These are phyloP conservation scores for Trypanosoma lewisi DNA, from an alignment of 208 protist species.

Conservation along the genomic window DNA sequence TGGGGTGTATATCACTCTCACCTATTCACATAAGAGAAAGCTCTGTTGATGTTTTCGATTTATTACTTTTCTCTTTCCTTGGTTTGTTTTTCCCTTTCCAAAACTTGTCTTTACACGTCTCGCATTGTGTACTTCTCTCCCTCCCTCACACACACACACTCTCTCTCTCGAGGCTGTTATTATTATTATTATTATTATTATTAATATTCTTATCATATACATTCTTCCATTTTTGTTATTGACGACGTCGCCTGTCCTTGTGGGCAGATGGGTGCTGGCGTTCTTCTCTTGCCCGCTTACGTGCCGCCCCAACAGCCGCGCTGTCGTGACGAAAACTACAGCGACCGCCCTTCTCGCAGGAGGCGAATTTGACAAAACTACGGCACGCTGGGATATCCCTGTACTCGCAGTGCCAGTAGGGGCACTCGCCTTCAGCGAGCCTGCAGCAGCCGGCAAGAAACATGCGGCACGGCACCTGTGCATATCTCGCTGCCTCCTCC, in stretches of 20 bases:
- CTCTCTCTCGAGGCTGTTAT: too few species aligned
- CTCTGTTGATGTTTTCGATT: too few species aligned
- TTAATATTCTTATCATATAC: neutral
- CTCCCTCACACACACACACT: too few species aligned
- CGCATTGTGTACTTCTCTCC: too few species aligned
- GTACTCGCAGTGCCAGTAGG: constrained; percentile 74
- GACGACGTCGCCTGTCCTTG: neutral
- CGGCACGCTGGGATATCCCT: constrained; percentile 67
- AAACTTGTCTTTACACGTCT: too few species aligned
- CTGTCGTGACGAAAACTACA: constrained; percentile 81
- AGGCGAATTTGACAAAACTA: constrained; percentile 42
- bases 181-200: too few species aligned
- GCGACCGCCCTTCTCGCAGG: constrained; percentile 54
- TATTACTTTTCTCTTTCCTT: too few species aligned
- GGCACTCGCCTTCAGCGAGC: constrained; percentile 47
- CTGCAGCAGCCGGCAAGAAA: constrained; percentile 55
- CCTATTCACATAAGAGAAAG: too few species aligned
- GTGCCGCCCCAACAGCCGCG: constrained; percentile 32
- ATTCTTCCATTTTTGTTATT: neutral
- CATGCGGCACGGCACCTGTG: constrained; percentile 64
- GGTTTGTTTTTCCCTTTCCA: too few species aligned
- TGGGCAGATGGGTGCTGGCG: constrained; percentile 15
- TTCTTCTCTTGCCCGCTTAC: constrained; percentile 34
- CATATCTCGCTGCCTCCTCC: constrained; percentile 44
- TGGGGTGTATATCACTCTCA: too few species aligned